Evolutionary conservation across 805 yeast species (phyloP).

Genomic region (Suhomyces emberorum): DNA sequence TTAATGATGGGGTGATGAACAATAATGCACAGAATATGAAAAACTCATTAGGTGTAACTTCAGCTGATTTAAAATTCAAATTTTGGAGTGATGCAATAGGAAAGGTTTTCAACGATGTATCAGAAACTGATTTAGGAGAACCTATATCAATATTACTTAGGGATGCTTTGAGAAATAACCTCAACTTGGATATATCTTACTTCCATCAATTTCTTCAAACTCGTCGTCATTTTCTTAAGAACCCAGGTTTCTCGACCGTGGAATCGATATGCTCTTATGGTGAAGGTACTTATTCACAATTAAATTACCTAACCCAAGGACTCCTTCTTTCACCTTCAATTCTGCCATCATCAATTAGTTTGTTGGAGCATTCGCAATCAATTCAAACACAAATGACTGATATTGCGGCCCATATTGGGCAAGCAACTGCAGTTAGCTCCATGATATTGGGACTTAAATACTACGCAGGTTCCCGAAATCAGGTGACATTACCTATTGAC

Average conservation of each 20-base stretch:
- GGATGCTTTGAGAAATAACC: conserved; percentile 47
- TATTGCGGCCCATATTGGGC: conserved; percentile 78
- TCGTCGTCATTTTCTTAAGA: conserved; percentile 50
- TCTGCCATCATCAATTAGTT: conserved; percentile 51
- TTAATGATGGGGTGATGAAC: conserved; percentile 30
- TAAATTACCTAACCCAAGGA: conserved; percentile 64
- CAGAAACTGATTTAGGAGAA: conserved; percentile 47
- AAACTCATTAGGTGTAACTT: conserved; percentile 34
- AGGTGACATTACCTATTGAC: conserved; percentile 62
- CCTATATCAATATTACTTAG: conserved; percentile 63
- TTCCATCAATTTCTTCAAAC: conserved; percentile 61
- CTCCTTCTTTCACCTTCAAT: conserved; percentile 53
- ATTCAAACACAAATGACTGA: conserved; percentile 51
- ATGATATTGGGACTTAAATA: conserved; percentile 58
- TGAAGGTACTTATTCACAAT: conserved; percentile 74
- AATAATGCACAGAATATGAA: conserved; percentile 22
- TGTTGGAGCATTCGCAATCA: conserved; percentile 44
- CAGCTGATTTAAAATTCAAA: conserved; percentile 56
- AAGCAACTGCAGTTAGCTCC: conserved; percentile 69
- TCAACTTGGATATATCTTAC: conserved; percentile 50
- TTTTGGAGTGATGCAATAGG: conserved; percentile 69
- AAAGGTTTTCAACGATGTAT: conserved; percentile 36
- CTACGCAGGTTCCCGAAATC: conserved; percentile 49
- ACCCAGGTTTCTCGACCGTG: conserved; percentile 43
- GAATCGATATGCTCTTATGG: conserved; percentile 72